These are phyloP conservation scores for Phytophthora pisi DNA, from an alignment of 352 stramenopile species.

Conservation along the genomic window DNA sequence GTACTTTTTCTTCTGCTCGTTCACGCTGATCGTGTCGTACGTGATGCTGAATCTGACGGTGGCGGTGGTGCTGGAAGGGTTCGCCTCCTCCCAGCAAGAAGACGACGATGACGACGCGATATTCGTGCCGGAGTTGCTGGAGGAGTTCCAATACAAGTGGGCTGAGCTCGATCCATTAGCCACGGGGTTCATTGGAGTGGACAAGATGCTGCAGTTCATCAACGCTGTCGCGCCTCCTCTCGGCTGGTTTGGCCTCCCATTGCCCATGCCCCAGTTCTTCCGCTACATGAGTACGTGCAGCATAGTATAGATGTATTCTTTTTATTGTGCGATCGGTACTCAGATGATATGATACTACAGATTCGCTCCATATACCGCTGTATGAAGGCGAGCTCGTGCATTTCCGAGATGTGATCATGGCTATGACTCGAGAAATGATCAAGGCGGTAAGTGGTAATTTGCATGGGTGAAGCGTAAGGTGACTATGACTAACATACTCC, in stretches of 20 bases:
- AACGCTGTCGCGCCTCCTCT: slow-evolving; percentile 72
- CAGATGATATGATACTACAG: slow-evolving; percentile 16
- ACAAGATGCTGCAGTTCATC: slow-evolving; percentile 70
- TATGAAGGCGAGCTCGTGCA: slow-evolving; percentile 80
- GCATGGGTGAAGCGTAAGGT: background rate
- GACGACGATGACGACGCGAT: slow-evolving; percentile 71
- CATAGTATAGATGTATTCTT: background rate
- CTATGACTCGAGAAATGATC: slow-evolving; percentile 70
- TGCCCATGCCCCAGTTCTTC: slow-evolving; percentile 45
- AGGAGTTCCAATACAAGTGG: slow-evolving; percentile 89
- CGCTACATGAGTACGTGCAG: slow-evolving; percentile 47
- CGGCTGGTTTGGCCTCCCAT: slow-evolving; percentile 43
- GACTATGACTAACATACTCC: background rate
- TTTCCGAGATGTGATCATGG: slow-evolving; percentile 84
- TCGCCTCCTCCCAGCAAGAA: slow-evolving; percentile 69
- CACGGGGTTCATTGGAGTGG: slow-evolving; percentile 76
- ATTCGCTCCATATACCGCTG: slow-evolving; percentile 61
- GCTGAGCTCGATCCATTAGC: slow-evolving; percentile 83
- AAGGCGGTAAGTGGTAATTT: slow-evolving; percentile 41
- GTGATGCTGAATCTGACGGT: slow-evolving; percentile 94
- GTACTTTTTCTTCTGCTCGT: slow-evolving; percentile 78
- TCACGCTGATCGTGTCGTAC: slow-evolving; percentile 91
- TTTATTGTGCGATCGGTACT: background rate
- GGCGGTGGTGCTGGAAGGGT: slow-evolving; percentile 91
- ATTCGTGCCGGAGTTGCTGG: slow-evolving; percentile 82